Evolutionary conservation across 768 basidiomycete species (phyloP).

Genomic region (Pisolithus microcarpus): DNA sequence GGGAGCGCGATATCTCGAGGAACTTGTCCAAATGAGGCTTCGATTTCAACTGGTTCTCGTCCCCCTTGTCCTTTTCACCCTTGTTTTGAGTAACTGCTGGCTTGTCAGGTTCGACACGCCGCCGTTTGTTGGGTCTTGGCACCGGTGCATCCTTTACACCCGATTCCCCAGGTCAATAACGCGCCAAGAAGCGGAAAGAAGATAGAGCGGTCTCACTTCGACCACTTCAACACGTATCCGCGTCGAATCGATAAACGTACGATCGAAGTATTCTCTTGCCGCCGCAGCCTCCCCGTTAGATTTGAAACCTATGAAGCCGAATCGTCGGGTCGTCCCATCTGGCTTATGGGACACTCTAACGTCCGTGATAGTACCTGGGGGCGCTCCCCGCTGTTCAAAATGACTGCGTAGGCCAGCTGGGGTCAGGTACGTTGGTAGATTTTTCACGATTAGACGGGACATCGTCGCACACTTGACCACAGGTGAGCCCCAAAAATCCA

Average conservation of each 20-base stretch:
- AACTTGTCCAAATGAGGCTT: conserved; percentile 52
- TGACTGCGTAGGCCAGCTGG: conserved; percentile 58
- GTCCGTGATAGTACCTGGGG: conserved; percentile 75
- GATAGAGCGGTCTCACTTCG: conserved; percentile 46
- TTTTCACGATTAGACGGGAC: conserved; percentile 83
- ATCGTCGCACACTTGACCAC: conserved; percentile 35
- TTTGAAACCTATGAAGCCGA: conserved; percentile 92
- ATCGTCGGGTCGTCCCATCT: conserved; percentile 76
- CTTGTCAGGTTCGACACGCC: conserved; percentile 35
- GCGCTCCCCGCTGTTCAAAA: conserved; percentile 55
- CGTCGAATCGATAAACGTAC: conserved; percentile 74
- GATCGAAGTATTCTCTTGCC: conserved; percentile 80
- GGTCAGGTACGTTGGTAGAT: conserved; percentile 65
- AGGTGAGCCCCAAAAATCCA: too few species aligned
- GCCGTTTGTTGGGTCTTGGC: conserved; percentile 66
- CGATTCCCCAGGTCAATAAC: conserved; percentile 29
- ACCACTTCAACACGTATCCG: conserved; percentile 70
- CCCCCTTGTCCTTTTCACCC: conserved; percentile 16
- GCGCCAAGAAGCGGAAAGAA: not conserved
- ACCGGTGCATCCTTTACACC: conserved; percentile 61
- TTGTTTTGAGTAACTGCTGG: not conserved
- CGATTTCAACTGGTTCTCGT: conserved; percentile 19
- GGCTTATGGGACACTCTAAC: conserved; percentile 68
- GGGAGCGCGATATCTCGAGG: conserved; percentile 67
- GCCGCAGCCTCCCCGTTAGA: conserved; percentile 63